Base-by-base conservation (phyloP, 768 basidiomycete genomes). In the Mycena pura region DNA sequence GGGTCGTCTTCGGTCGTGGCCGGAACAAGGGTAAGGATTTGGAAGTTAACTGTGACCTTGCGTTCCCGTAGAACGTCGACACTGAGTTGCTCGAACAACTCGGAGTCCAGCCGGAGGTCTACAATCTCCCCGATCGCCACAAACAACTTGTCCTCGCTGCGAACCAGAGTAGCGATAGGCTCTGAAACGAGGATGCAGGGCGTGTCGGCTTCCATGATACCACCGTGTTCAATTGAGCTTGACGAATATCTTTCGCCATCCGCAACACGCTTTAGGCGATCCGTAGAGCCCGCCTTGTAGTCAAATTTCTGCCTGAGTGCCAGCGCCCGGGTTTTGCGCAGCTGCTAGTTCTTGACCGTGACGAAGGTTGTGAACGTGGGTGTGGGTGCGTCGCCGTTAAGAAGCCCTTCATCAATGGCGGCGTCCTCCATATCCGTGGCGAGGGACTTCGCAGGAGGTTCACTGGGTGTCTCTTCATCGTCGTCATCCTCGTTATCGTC, bases 341-440 rank as follows among this genome's bases (percentile, higher is more conserved):
- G 15, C 1, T 9, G 27, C n/a, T 32, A 3, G 8, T 32, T 43
- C 13, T 28, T 32, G 2, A 55, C 15, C 17, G 41, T 44, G 17
- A 55, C 36, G 13, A 31, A 55, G 13, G 19, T 39, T 24, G 29
- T 54, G 31, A 54, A 9, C 2, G 31, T 24, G 4, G 15, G 7
- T 17, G 52, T n/a, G 52, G 7, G 31, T 34, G n/a, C n/a, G n/a
- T n/a, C 39, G 29, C 5, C 14, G 17, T 29, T 32, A 13, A 21
- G 3, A 15, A 54, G 41, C 31, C 44, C 41, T 25, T 55, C 53
- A 9, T 45, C 53, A n/a, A n/a, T n/a, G 6, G 41, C 53, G n/a
- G 57, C 57, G 11, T 59, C 57, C 21, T 59, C 41, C 28, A 59
- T 21, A 6, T 41, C 57, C 9, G 40, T 48, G 27, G 47, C 22